A percentile compares a stretch with the other conserved stretches of the same genome.
These are phyloP conservation scores for Syzygium oleosum DNA, from an alignment of 345 rosid species.

Conservation along the genomic window DNA sequence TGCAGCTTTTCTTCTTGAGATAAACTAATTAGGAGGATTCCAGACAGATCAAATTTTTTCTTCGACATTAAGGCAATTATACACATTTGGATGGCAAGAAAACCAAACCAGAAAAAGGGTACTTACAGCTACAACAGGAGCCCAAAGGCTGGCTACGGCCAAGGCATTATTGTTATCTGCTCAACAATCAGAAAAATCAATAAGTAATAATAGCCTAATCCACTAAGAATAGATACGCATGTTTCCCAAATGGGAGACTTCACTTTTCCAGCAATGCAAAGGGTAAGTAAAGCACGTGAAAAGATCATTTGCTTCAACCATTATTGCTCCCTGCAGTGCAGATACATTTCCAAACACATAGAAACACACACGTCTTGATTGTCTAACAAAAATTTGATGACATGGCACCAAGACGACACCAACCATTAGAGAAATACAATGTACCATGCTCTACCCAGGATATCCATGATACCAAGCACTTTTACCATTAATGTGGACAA, in stretches of 20 bases:
- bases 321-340: neutral
- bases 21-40: neutral
- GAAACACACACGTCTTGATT: neutral
- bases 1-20: neutral
- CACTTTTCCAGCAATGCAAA: neutral
- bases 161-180: slow-evolving; percentile 78
- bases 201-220: neutral
- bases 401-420: neutral
- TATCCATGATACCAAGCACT: neutral
- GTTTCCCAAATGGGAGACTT: neutral
- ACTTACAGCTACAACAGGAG: slow-evolving; percentile 95
- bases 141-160: slow-evolving; percentile 90
- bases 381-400: neutral
- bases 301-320: neutral
- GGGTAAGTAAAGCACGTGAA: neutral
- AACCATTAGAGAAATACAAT: neutral
- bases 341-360: neutral
- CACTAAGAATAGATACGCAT: neutral
- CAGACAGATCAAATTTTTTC: neutral
- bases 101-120: slow-evolving; percentile 1
- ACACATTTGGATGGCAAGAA: neutral
- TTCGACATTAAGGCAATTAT: neutral
- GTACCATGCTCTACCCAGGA: neutral
- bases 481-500: neutral
- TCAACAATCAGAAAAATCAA: slow-evolving; percentile 14